Base-by-base conservation (phyloP, 169 alveolate species). In the Eimeria praecox region DNA sequence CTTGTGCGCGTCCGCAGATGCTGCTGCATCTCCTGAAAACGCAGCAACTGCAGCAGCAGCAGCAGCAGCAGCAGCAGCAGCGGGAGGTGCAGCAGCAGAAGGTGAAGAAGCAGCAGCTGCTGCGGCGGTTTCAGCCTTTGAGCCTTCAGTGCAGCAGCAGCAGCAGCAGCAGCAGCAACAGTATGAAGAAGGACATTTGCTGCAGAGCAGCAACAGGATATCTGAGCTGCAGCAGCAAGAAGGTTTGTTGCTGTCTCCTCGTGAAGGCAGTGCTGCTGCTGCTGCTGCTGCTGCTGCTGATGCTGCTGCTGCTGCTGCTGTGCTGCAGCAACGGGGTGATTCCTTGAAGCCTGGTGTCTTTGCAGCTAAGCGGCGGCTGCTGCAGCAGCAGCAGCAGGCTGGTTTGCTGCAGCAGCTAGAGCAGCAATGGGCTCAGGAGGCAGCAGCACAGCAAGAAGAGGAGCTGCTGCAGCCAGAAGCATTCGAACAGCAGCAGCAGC, bases 341-440 rank as follows among this genome's bases (percentile, higher is more conserved):
- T 4, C 85, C 52, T 5, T 73, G 9, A 54, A 40, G 54, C 8
- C 85, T n/a, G 85, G 85, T 42, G 85, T 73, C 56, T 73, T 73
- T 38, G 85, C 85, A 73, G 85, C 85, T 22, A 73, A 73, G 54
- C 52, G 85, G 30, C 52, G 54, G 35, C 54, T 73, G 49, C 56
- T 73, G 85, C 85, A 73, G 85, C 85, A 73, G 85, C 85, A 73
- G 85, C 85, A 73, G 85, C 85, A 73, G 33, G 85, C 85, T 6
- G 85, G 85, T 14, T 73, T 73, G 85, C 52, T 73, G 85, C 85
- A 73, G 85, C 85, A 73, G 85, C 54, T 73, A 54, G 33, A 73
- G 85, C 85, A 73, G 56, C 85, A 73, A 10, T 73, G 85, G 85
- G 85, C 85, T 6, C 85, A 73, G 10, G 85, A 73, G 54, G 85